These are phyloP conservation scores for Taphrina communis DNA, from an alignment of 1,139 yeast genomes.

Conservation along the genomic window DNA sequence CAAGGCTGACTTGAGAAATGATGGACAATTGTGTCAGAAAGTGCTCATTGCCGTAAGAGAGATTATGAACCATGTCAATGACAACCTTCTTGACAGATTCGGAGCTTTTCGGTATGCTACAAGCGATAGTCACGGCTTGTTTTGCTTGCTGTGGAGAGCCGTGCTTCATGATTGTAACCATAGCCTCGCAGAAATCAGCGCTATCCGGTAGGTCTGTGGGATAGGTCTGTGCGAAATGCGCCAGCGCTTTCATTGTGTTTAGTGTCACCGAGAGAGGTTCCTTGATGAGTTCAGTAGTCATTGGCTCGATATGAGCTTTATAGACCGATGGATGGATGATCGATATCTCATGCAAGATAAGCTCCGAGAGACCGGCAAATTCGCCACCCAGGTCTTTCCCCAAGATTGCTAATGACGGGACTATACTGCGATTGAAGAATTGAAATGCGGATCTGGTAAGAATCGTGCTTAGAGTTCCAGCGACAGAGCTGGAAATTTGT, in stretches of 20 bases:
- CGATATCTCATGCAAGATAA: constrained; percentile 67
- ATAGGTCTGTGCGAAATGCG: constrained; percentile 62
- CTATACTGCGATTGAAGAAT: constrained; percentile 69
- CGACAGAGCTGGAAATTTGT: constrained; percentile 36
- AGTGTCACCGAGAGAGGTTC: constrained; percentile 21
- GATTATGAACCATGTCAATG: constrained; percentile 50
- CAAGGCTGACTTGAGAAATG: constrained; percentile 66
- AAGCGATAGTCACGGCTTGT: constrained; percentile 67
- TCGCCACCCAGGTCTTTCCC: constrained; percentile 51
- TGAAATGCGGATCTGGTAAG: constrained; percentile 67
- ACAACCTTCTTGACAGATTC: constrained; percentile 55
- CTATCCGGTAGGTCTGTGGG: constrained; percentile 55
- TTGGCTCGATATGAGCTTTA: constrained; percentile 62
- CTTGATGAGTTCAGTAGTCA: constrained; percentile 52
- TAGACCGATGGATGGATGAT: constrained; percentile 67
- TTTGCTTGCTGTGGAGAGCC: constrained; percentile 71
- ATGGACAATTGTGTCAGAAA: constrained; percentile 66
- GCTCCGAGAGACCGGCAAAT: constrained; percentile 54
- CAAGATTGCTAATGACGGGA: constrained; percentile 57
- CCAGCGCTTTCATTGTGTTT: constrained; percentile 64
- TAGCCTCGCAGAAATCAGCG: constrained; percentile 48
- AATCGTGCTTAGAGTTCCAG: constrained; percentile 58
- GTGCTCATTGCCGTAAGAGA: constrained; percentile 45
- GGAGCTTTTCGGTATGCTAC: constrained; percentile 56
- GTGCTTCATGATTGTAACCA: constrained; percentile 56